Base-by-base conservation (phyloP, 345 rosid species). In the Eucalyptus melliodora region DNA sequence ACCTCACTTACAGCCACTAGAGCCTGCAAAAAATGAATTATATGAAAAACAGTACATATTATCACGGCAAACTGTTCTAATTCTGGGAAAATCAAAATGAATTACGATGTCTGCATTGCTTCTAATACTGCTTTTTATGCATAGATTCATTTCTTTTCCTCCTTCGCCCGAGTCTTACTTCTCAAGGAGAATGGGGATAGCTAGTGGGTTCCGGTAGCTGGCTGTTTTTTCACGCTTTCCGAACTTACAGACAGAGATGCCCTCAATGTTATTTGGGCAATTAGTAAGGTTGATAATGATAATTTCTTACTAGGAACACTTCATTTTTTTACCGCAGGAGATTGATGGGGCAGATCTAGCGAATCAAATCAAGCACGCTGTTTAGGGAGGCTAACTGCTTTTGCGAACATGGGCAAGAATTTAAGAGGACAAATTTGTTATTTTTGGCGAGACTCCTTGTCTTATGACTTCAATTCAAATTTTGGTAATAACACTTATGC, bases 1-100 rank as follows among this genome's bases (percentile, higher is more conserved):
- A 93, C 96, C 80, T 92, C 94, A 53, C 88, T 87, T n/a, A 93
- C 65, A 30, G 95, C 95, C 17, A 93, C 90, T 86, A 94, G 50
- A 67, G 94, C 87, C 95, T 93, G 90, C 21, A 42, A 45, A 44
- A 21, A 21, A 31, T 53, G 80, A 85, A 89, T 30, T 27, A 23
- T 15, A 77, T 53, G 37, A 59, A 10, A 42, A 80, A 59, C 12
- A 1, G 44, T 24, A 11, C 40, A 88, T 16, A 21, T 24, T 49
- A 40, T n/a, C 4, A 87, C 30, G 10, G 30, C 83, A 82, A 55
- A 34, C 47, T 37, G 47, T 19, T 77, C 15, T 77, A 37, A 77
- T 77, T 77, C 47, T 26, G 42, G 30, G 83, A 77, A 72, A 40
- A 77, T 77, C 47, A 77, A 40, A 77, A 77, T 40, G 83, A 44